Conservation (phyloP, 2,329 filamentous ascomycete genomes). For the Nigrospora sphaerica region DNA sequence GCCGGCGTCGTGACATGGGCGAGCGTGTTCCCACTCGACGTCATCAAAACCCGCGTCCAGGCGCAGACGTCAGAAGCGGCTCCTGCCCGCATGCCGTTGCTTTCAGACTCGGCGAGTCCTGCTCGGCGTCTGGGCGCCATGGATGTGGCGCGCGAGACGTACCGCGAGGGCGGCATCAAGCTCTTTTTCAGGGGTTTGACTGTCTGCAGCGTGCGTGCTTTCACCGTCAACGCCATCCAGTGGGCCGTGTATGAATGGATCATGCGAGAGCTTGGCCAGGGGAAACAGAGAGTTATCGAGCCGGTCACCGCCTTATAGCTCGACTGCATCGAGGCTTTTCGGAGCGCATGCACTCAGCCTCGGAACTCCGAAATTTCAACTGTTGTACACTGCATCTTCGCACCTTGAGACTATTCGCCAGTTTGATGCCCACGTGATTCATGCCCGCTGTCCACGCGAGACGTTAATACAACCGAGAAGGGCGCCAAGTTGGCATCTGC, state of each 20-base stretch:
- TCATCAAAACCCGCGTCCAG: slow-evolving; percentile 90
- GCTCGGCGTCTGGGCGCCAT: slow-evolving; percentile 42
- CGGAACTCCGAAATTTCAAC: too few species aligned
- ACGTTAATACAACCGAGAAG: too few species aligned
- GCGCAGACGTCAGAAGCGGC: slow-evolving; percentile 44
- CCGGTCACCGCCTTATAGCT: neutral
- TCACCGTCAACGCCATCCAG: slow-evolving; percentile 87
- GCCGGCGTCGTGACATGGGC: slow-evolving; percentile 86
- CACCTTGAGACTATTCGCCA: too few species aligned
- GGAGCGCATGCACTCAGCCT: too few species aligned
- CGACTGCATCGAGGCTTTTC: too few species aligned
- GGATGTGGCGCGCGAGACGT: slow-evolving; percentile 59
- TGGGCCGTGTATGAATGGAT: slow-evolving; percentile 91
- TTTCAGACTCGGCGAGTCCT: slow-evolving; percentile 16
- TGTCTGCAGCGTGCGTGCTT: slow-evolving; percentile 78
- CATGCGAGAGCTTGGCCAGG: slow-evolving; percentile 52
- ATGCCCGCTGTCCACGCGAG: too few species aligned
- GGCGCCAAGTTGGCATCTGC: too few species aligned
- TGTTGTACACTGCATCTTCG: too few species aligned
- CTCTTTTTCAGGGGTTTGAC: slow-evolving; percentile 70
- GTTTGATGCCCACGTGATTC: too few species aligned
- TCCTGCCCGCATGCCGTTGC: slow-evolving; percentile 19
- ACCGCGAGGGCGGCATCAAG: slow-evolving; percentile 51
- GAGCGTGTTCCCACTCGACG: slow-evolving; percentile 84
- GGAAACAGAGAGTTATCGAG: slow-evolving; percentile 9